Evolutionary conservation across 441 rosid genomes (phyloP).

Genomic region (Capsella rubella): DNA sequence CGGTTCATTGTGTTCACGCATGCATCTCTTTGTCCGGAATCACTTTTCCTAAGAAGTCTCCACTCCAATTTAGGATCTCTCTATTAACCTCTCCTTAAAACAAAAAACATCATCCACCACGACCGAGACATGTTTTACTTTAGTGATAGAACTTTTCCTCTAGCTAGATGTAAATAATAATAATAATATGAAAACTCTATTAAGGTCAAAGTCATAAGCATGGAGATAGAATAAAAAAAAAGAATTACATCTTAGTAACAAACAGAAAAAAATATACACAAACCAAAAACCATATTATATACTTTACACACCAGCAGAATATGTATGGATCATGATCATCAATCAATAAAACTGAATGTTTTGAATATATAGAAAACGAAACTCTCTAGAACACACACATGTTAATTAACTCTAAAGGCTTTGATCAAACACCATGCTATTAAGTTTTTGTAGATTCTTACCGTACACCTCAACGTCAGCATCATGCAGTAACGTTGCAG

Average conservation of each 20-base stretch:
- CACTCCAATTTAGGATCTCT: slow-evolving; percentile 13
- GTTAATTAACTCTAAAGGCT: slow-evolving; percentile 26
- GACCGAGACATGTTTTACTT: slow-evolving; percentile 27
- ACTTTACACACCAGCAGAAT: slow-evolving; percentile 24
- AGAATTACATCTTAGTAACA: slow-evolving; percentile 15
- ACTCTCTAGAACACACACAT: slow-evolving; percentile 27
- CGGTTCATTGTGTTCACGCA: slow-evolving; percentile 23
- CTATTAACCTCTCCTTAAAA: slow-evolving; percentile 13
- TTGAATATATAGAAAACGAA: slow-evolving; percentile 17
- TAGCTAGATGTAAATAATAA: not conserved
- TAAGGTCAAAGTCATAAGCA: slow-evolving; percentile 27
- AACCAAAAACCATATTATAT: slow-evolving; percentile 28
- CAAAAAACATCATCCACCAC: not conserved
- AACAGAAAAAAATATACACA: slow-evolving; percentile 32
- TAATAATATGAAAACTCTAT: not conserved
- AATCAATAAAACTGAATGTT: slow-evolving; percentile 32
- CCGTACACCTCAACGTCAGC: slow-evolving; percentile 37
- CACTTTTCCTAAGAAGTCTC: slow-evolving; percentile 38
- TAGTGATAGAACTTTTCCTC: not conserved
- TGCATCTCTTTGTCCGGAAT: slow-evolving; percentile 40
- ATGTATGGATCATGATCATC: slow-evolving; percentile 4
- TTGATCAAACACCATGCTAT: slow-evolving; percentile 39
- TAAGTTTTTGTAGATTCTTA: slow-evolving; percentile 41
- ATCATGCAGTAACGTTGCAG: slow-evolving; percentile 30
- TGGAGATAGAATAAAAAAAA: not conserved